A percentile compares a stretch with the other conserved stretches of the same genome.
Evolutionary conservation across 345 rosid genomes (phyloP).

Genomic region (Corchorus capsularis): DNA sequence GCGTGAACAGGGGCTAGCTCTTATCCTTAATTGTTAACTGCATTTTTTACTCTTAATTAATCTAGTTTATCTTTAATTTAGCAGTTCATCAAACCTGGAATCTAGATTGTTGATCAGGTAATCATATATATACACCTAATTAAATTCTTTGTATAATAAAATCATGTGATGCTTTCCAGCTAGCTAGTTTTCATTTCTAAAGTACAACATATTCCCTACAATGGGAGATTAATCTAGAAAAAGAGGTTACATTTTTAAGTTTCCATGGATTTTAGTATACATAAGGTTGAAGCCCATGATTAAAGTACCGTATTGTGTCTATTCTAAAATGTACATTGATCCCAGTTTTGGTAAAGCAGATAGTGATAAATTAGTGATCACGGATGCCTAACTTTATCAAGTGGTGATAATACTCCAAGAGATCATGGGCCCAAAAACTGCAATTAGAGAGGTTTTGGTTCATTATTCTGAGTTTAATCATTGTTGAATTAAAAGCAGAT

Average conservation of each 20-base stretch:
- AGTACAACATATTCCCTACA: neutral
- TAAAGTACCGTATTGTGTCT: neutral
- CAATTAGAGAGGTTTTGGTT: neutral
- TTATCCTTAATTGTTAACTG: too few species aligned
- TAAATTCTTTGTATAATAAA: neutral
- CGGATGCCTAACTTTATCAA: constrained; percentile 12
- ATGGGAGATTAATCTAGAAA: neutral
- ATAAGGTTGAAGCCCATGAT: constrained; percentile 6
- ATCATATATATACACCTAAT: neutral
- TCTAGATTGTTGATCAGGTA: neutral
- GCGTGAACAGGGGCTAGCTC: neutral
- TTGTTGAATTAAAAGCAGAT: neutral
- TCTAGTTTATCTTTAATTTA: neutral
- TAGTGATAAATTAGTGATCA: neutral
- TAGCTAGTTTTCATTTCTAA: neutral
- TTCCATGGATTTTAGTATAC: neutral
- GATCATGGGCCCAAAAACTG: constrained; percentile 10
- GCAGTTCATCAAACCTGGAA: neutral
- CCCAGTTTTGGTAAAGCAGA: neutral
- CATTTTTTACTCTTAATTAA: too few species aligned
- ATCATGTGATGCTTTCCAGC: constrained; percentile 15
- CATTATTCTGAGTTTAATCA: constrained; percentile 12
- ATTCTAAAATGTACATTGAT: neutral
- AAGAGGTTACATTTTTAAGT: neutral
- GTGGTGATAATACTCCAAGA: neutral